Percentiles rank a stretch among this genome's conserved stretches.
phyloP scores from a whole-genome alignment of 192 early-diverging fungal genomes.

The Podila horticola region DNA sequence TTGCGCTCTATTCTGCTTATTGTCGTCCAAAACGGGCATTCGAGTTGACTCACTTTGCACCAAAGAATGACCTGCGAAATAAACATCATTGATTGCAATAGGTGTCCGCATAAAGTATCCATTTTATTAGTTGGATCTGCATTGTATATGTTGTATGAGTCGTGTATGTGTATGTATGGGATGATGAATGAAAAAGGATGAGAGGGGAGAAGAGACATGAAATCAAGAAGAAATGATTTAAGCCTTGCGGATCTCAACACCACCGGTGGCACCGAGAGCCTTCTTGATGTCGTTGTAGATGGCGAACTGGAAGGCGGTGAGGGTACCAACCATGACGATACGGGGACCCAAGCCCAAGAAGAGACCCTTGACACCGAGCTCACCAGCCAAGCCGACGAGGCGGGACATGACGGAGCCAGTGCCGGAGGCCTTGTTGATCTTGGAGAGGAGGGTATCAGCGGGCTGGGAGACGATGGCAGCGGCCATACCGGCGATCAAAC shows the following conservation, averaged over 20 bases:
- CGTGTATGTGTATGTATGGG: conserved; percentile 1
- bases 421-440: conserved; percentile 79
- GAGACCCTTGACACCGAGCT: conserved; percentile 67
- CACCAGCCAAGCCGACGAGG: conserved; percentile 58
- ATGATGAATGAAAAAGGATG: conserved; percentile 20
- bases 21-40: too few species aligned
- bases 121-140: background rate
- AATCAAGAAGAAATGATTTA: conserved; percentile 6
- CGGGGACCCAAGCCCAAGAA: conserved; percentile 75
- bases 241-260: conserved; percentile 58
- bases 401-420: conserved; percentile 69
- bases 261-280: conserved; percentile 67
- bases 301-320: conserved; percentile 75
- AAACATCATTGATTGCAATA: too few species aligned
- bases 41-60: too few species aligned
- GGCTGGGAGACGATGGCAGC: conserved; percentile 76
- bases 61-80: too few species aligned
- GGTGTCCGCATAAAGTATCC: too few species aligned
- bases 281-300: conserved; percentile 73
- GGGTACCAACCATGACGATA: conserved; percentile 74
- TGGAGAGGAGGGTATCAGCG: conserved; percentile 76
- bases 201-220: background rate
- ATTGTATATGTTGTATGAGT: background rate
- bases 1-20: too few species aligned
- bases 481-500: conserved; percentile 75